Conservation (phyloP, 495 filamentous ascomycete species). For the Podospora conica region DNA sequence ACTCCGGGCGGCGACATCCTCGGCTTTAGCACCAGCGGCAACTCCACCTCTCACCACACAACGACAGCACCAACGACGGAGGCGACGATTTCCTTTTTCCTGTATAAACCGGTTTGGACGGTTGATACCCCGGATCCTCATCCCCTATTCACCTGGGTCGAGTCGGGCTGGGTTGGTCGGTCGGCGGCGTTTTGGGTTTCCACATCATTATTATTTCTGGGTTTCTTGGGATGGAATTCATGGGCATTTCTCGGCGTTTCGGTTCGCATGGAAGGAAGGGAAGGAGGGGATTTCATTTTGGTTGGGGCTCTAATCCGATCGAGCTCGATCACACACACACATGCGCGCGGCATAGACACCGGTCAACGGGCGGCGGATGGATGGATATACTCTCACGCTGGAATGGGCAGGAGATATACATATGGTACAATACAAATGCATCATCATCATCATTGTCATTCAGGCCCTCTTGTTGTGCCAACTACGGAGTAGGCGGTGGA, state of each 20-base stretch:
- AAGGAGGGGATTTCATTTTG: neutral
- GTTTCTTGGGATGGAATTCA: neutral
- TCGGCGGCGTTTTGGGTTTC: too few species aligned
- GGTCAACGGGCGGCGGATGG: too few species aligned
- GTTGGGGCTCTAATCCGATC: neutral
- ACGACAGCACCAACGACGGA: accelerated
- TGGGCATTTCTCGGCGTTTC: neutral
- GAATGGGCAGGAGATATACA: too few species aligned
- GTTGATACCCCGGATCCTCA: neutral
- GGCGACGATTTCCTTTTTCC: neutral
- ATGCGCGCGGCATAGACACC: neutral
- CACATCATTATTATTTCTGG: neutral
- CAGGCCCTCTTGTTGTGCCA: too few species aligned
- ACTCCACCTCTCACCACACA: neutral
- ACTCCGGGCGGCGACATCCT: neutral
- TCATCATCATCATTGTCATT: too few species aligned
- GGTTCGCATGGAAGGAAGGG: neutral
- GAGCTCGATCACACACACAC: too few species aligned
- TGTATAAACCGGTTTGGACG: neutral
- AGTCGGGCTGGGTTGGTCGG: neutral
- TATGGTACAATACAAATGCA: too few species aligned
- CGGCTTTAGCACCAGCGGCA: neutral
- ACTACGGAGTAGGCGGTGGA: too few species aligned
- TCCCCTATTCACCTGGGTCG: neutral
- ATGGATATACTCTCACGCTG: neutral